Base-by-base conservation (phyloP, 306 rosid species). In the Astragalus membranaceus region DNA sequence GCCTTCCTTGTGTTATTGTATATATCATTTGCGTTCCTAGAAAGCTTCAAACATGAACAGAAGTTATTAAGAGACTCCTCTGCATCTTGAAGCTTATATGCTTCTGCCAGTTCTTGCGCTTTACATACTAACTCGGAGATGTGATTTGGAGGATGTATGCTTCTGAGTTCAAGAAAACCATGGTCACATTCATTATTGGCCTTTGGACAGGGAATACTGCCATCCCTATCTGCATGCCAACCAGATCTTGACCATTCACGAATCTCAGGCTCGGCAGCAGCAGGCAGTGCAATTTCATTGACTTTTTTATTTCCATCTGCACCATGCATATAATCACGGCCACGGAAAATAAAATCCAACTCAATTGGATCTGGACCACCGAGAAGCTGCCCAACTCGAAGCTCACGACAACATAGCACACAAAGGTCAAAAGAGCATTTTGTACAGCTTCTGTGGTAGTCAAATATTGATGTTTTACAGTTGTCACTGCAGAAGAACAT, bases 371-470 rank as follows among this genome's bases (percentile, higher is more conserved):
- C 84, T 16, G 71, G 70, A 69, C 85, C 79, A 4, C 88, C 86
- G 29, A 69, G 72, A 68, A 89, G 71, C 14, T 78, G 42, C 13
- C 90, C 96, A 20, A 70, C 78, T 39, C 86, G 84, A 60, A 92
- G 86, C 79, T 92, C 98, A 42, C 44, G 78, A 62, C 97, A 92
- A 83, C 98, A 92, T 42, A 43, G 56, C 8, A 92, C 85, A 70
- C 96, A 92, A 30, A 92, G 88, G 78, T 92, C 98, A 47, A 85
- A 87, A 2, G 82, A 67, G 69, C 98, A 92, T 26, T 10, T 39
- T 37, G 71, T 62, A 55, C 98, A 92, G 76, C 82, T 89, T 81
- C 94, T 78, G 60, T 89, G 30, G 30, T 26, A 26, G 30, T 26
- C 30, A 26, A 26, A 26, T 26, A 26, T 26, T 26, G 30, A 26